These are phyloP conservation scores for Willaertia magna DNA, from an alignment of 208 protist species.

Conservation along the genomic window DNA sequence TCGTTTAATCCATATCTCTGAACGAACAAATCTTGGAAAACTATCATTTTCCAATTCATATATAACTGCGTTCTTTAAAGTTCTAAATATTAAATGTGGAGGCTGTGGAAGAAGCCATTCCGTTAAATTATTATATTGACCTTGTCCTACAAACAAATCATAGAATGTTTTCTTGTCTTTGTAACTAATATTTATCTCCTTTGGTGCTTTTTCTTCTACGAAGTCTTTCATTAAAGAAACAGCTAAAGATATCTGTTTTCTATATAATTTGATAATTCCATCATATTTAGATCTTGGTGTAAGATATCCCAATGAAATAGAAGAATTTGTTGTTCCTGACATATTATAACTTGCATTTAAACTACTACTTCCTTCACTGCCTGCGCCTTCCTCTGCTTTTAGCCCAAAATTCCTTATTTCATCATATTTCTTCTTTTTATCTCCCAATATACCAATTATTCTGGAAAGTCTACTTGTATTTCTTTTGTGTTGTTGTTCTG, in stretches of 20 bases:
- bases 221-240: not conserved
- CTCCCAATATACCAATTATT: too few species aligned
- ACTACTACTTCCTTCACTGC: not conserved
- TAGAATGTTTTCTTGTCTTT: not conserved
- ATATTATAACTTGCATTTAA: not conserved
- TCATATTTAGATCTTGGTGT: not conserved
- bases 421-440: not conserved
- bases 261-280: not conserved
- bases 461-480: too few species aligned
- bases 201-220: not conserved
- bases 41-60: not conserved
- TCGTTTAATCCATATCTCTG: not conserved
- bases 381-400: not conserved
- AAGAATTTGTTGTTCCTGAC: not conserved
- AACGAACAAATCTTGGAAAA: not conserved
- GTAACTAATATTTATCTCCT: not conserved
- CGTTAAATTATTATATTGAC: not conserved
- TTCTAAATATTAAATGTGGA: not conserved
- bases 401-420: not conserved
- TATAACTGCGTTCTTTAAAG: not conserved
- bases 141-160: not conserved
- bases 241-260: not conserved
- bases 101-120: not conserved
- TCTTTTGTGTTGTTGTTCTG: too few species aligned
- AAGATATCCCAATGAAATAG: not conserved